phyloP scores from a whole-genome alignment of 2,329 filamentous ascomycete species.

The Neofusicoccum ribis region DNA sequence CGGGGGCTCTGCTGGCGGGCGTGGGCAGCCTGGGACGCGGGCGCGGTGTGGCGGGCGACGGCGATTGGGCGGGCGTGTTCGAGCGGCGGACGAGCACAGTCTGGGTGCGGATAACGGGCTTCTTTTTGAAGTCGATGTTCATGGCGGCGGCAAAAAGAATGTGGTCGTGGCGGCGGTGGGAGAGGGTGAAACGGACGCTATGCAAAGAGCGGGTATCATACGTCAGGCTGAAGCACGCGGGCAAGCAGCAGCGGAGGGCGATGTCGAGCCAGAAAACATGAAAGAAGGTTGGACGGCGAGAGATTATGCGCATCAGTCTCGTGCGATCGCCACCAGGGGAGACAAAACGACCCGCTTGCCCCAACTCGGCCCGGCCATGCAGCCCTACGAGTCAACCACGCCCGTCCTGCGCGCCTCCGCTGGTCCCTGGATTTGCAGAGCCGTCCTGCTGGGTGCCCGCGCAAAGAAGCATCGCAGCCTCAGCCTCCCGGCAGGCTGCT shows the following conservation, averaged over 20 bases:
- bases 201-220: conserved; percentile 17
- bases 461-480: background rate
- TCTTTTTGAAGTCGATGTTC: conserved; percentile 21
- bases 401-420: background rate
- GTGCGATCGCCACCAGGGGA: conserved; percentile 18
- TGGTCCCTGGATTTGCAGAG: conserved; percentile 9
- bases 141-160: conserved; percentile 18
- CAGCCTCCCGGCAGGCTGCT: background rate
- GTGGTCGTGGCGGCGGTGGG: background rate
- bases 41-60: conserved; percentile 6
- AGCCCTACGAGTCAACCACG: conserved; percentile 12
- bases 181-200: background rate
- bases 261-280: conserved; percentile 13
- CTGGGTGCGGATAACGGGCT: conserved; percentile 17
- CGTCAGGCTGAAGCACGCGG: conserved; percentile 7
- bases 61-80: conserved; percentile 7
- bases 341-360: conserved; percentile 14
- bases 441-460: background rate
- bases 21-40: conserved; percentile 14
- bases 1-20: conserved; percentile 7
- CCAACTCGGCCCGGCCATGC: conserved; percentile 9
- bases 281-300: conserved; percentile 12
- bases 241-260: background rate
- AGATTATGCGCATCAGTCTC: conserved; percentile 17
- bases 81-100: conserved; percentile 15